Base-by-base conservation (phyloP, 2,329 filamentous ascomycete species). In the Lachnellula occidentalis region DNA sequence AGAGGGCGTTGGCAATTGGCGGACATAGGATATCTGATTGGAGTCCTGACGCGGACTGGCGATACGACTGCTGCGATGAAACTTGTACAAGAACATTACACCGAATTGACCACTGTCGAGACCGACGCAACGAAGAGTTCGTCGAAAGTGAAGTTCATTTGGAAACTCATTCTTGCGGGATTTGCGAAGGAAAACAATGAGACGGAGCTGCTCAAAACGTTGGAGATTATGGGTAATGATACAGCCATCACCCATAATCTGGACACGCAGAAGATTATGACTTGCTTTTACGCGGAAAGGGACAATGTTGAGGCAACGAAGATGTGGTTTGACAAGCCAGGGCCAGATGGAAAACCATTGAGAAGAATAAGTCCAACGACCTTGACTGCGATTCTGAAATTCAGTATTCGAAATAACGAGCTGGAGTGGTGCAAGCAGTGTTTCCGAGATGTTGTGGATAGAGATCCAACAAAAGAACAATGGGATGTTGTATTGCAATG, bases 401-500 rank as follows among this genome's bases (percentile, higher is more conserved):
- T 86, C 61, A 84, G 82, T 50, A 75, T 80, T 51, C 77, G 80
- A 21, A 83, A 82, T 51, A 71, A 78, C 22, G 75, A 87, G 51
- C 64, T 79, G 45, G 75, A 81, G 0, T 90, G 86, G 81, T 84
- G 83, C 1, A 77, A 80, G 51, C 37, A 68, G 73, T 1, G 72
- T 87, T 83, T 90, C 56, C 74, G 72, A n/a, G 70, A 61, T 11
- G 45, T 66, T 8, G 43, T 69, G 6, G 73, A 78, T 50, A 70
- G 66, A 45, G 72, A 69, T 50, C 77, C 73, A 5, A 67, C 66
- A 42, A 83, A 86, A 58, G 70, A 76, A 34, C 78, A 79, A 21
- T 90, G 88, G 83, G 86, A 94, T 65, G 78, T 85, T 12, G 75
- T 90, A 12, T 79, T 94, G 43, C 81, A 89, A 50, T 92, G 87